Base-by-base conservation (phyloP, 306 rosid species). In the Corylus americana region DNA sequence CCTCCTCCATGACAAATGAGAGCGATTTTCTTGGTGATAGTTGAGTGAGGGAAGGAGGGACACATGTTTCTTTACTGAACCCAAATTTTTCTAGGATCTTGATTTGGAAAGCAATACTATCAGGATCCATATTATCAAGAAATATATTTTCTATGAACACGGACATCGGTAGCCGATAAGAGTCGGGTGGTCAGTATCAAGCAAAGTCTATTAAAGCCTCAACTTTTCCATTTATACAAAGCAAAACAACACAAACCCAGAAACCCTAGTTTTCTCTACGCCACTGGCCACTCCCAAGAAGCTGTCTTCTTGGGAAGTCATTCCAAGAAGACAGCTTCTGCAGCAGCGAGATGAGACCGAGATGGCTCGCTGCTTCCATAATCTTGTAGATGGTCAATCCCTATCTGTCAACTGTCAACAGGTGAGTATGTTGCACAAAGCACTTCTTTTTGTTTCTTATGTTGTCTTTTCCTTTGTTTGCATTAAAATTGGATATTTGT, bases 41-140 rank as follows among this genome's bases (percentile, higher is more conserved):
- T 71, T 79, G 75, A 71, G 84, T 71, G n/a, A 84, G 82, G 37
- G 85, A 83, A 16, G 84, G 80, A 53, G 92, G 83, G 29, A 82
- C 73, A 27, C 85, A 66, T 22, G 92, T 91, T 73, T 82, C 62
- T 67, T 88, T 91, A 27, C 94, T 86, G 74, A 80, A 91, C 72
- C 94, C 92, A 22, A 87, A 87, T 73, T 86, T 87, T 70, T 86
- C 82, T 35, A 79, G 61, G 87, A 91, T 88, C 83, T 88, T 91
- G 77, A 78, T 69, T 20, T 87, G 88, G 53, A 88, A 91, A 62
- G 81, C 77, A 74, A 84, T 69, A 20, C 87, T 83, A 11, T 82
- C 84, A 35, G 86, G 81, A 53, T 86, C 92, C 75, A 82, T 55
- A 11, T 70, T 66, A 2, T 75, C 90, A 61, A 18, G 29, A 50